Percentiles rank a stretch among this genome's conserved stretches.
Evolutionary conservation across 2,329 filamentous ascomycete genomes (phyloP).

Genomic region (Macroventuria anomochaeta): DNA sequence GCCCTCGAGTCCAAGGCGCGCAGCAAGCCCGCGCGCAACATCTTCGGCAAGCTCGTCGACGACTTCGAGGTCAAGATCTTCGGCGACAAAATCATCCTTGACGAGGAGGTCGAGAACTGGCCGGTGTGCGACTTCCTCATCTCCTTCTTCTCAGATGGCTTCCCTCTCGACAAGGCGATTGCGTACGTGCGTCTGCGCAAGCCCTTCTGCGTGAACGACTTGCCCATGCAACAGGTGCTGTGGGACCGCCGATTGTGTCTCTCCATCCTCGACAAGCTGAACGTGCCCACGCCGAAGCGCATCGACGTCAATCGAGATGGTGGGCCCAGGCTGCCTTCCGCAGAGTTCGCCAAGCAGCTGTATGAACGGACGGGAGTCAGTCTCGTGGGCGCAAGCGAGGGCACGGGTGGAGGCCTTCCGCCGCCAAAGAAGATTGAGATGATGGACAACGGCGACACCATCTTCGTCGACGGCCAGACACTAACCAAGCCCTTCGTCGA

Average conservation of each 20-base stretch:
- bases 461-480: conserved; percentile 82
- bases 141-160: conserved; percentile 97
- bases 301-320: conserved; percentile 93
- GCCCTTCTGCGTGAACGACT: conserved; percentile 96
- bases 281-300: conserved; percentile 85
- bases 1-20: conserved; percentile 94
- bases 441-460: conserved; percentile 85
- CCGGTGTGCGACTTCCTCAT: conserved; percentile 95
- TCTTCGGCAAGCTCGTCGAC: conserved; percentile 87
- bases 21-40: conserved; percentile 96
- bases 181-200: conserved; percentile 92
- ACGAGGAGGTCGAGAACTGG: conserved; percentile 97
- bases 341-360: conserved; percentile 81
- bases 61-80: conserved; percentile 98
- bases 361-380: conserved; percentile 79
- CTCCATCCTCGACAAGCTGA: conserved; percentile 83
- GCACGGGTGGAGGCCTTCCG: conserved; percentile 64
- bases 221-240: conserved; percentile 95
- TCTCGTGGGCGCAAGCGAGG: conserved; percentile 73
- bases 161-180: conserved; percentile 95
- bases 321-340: conserved; percentile 77
- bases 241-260: conserved; percentile 95
- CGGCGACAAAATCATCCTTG: conserved; percentile 97
- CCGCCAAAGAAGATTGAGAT: conserved; percentile 76
- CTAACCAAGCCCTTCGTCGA: conserved; percentile 96